Base-by-base conservation (phyloP, 169 alveolate genomes). In the Plasmodium vinckei region DNA sequence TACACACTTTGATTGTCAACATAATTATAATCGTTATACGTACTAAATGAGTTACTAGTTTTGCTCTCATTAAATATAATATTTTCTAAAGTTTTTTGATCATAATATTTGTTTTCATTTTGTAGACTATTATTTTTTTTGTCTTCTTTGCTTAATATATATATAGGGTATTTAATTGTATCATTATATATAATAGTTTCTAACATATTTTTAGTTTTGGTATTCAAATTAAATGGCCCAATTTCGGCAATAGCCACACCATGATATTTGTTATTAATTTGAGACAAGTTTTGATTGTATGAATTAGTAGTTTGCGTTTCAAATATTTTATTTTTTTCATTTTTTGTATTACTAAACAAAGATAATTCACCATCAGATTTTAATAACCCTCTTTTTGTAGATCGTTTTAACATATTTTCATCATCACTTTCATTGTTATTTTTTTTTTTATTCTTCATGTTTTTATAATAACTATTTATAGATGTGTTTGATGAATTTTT, bases 211-310 rank as follows among this genome's bases (percentile, higher is more conserved):
- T 75, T 75, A 13, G 88, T 75, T 47, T 64, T 75, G 46, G 33
- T 68, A 56, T 64, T 75, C n/a, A 75, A 23, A 57, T 19, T 33
- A 49, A 75, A 63, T 17, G 88, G 88, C 0, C 88, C 88, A 9
- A 75, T 67, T 75, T 75, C 88, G 17, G 77, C 88, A 54, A 56
- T 44, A 13, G 88, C 88, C 23, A 75, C 88, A 5, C 88, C 88
- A 5, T 19, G 3, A 63, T 75, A 75, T 21, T 75, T 75, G 2
- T 17, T 56, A 33, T 33, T 33, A 27, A 27, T 27, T 19, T 15
- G 25, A 39, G 13, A 4, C 1, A 5, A 4, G 13, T 33, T 46
- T 5, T 68, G n/a, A 2, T n/a, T 27, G 3, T 7, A 67, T 15
- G 82, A 5, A 7, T 47, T 25, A 13, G 56, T 3, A 49, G 9